A percentile compares a stretch with the other conserved stretches of the same genome.
phyloP scores from a whole-genome alignment of 2,329 filamentous ascomycete species.

The Xylaria digitata region DNA sequence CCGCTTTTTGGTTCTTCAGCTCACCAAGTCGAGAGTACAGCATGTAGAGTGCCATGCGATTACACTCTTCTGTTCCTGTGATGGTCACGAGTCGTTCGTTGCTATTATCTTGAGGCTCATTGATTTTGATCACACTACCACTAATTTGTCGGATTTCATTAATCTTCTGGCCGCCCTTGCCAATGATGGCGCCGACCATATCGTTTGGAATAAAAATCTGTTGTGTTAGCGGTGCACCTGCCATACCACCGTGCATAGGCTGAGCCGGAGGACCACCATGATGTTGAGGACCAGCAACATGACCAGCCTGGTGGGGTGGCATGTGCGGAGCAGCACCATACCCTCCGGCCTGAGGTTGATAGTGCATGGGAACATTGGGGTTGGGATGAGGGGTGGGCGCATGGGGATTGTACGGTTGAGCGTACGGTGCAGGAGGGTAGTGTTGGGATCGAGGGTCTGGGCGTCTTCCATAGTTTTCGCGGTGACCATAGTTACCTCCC shows the following conservation, averaged over 20 bases:
- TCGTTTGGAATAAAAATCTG: slow-evolving; percentile 99
- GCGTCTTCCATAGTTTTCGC: slow-evolving; percentile 82
- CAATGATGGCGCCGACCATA: slow-evolving; percentile 99
- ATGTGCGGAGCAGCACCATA: slow-evolving; percentile 86
- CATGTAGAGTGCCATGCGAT: slow-evolving; percentile 99
- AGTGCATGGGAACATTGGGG: slow-evolving; percentile 78
- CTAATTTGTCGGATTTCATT: slow-evolving; percentile 98
- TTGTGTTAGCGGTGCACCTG: slow-evolving; percentile 89
- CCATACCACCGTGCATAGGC: slow-evolving; percentile 77
- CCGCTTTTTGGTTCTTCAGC: slow-evolving; percentile 47
- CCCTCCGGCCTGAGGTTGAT: slow-evolving; percentile 79
- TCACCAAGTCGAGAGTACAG: slow-evolving; percentile 95
- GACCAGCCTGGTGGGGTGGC: slow-evolving; percentile 75
- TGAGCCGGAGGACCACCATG: slow-evolving; percentile 77
- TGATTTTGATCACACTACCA: slow-evolving; percentile 99
- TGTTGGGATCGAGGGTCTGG: slow-evolving; percentile 79
- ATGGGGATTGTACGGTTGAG: slow-evolving; percentile 78
- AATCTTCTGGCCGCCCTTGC: slow-evolving; percentile 98
- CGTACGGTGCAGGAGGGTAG: slow-evolving; percentile 79
- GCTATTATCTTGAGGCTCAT: slow-evolving; percentile 98
- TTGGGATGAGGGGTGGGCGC: slow-evolving; percentile 68
- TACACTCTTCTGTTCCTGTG: slow-evolving; percentile 97
- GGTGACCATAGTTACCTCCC: slow-evolving; percentile 90
- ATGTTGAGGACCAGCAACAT: slow-evolving; percentile 70
- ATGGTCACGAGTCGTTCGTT: slow-evolving; percentile 98